Conservation (phyloP, 148 eudicot genomes). For the Arbutus unedo region DNA sequence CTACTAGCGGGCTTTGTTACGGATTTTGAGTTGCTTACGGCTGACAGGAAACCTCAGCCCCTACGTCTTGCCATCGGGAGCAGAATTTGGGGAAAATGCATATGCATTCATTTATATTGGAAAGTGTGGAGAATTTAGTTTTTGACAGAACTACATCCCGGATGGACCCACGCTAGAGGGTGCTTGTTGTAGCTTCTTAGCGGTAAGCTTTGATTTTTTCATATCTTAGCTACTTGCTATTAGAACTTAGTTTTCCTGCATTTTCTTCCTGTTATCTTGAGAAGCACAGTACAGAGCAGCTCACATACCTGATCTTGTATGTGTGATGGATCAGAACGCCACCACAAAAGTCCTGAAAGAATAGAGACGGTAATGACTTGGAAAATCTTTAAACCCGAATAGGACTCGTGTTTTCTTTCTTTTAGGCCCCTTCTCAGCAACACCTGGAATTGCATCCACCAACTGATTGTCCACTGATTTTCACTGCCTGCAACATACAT, state of each 20-base stretch:
- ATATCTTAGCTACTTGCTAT: slow-evolving; percentile 20
- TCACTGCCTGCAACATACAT: slow-evolving; percentile 30
- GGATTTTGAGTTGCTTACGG: neutral
- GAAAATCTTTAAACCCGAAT: slow-evolving; percentile 54
- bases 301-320: slow-evolving; percentile 74
- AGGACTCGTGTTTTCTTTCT: slow-evolving; percentile 75
- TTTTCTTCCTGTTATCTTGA: neutral
- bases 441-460: slow-evolving; percentile 83
- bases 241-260: neutral
- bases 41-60: neutral
- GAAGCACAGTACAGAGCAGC: neutral
- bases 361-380: slow-evolving; percentile 70
- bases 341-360: slow-evolving; percentile 78
- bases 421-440: slow-evolving; percentile 66
- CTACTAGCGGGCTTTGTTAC: neutral
- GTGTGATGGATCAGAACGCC: slow-evolving; percentile 66
- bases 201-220: neutral
- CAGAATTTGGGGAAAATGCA: neutral
- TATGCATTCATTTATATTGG: neutral
- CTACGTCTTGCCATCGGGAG: neutral
- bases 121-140: neutral
- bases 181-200: neutral
- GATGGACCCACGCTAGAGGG: neutral
- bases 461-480: slow-evolving; percentile 60
- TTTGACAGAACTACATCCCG: neutral